Evolutionary conservation across 495 filamentous ascomycete genomes (phyloP), one percentile per base, ranked within the genome.

Genomic region (Aspergillus biplanus): DNA sequence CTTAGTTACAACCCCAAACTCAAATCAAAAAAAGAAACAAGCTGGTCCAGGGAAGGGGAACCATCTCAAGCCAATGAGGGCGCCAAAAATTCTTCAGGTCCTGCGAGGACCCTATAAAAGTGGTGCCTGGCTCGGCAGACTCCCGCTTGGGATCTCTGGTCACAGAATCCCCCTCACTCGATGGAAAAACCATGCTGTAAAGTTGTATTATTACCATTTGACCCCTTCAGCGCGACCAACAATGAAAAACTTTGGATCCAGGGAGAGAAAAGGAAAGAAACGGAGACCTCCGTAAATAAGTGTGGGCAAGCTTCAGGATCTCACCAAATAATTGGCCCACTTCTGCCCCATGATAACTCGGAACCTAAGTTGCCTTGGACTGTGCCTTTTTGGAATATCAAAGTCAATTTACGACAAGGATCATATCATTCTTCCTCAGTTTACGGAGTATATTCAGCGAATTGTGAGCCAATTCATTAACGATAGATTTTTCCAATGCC

Each of bases 21-120:
- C 66, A 68, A 67, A 64, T 48, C 58, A 55, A 64, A 64, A 53
- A 50, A 50, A 35, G 35, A 47, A 44, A 44, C 39, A 58, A 35
- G 18, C 54, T 18, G 54, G 33, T 21, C 37, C 8, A 46, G 47
- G 56, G 47, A 39, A 33, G 52, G 62, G 39, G 57, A 65, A 56
- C 21, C 16, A 31, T 48, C 33, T 7, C 21, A 59, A 52, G 54
- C 57, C 56, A 52, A 57, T 63, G 18, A 53, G 47, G 18, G 12
- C 13, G 5, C 34, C 46, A n/a, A 18, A 46, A 52, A 52, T 56
- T 53, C 18, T 32, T 47, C 16, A 54, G 35, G 12, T 35, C 39
- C 39, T 11, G 39, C 39, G 2, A 11, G 39, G 39, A 44, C 39
- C 8, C n/a, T 18, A 42, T 21, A 58, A 58, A 58, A 35, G 13